These are phyloP conservation scores for Amaranthus tricolor DNA, from an alignment of 179 eudicot species.

Conservation along the genomic window DNA sequence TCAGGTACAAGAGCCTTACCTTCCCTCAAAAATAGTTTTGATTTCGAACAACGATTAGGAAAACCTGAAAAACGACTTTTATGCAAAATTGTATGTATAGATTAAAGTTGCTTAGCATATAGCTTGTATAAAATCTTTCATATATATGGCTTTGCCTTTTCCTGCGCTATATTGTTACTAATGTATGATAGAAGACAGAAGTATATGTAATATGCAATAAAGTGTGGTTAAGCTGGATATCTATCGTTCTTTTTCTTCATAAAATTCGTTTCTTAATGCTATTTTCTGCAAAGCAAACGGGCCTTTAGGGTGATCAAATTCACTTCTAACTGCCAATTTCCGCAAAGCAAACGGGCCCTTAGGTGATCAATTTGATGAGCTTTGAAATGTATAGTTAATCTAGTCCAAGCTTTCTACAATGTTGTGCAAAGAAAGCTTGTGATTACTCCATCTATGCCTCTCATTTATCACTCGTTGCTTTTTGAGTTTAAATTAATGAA, in stretches of 20 bases:
- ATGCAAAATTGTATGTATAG: conserved; percentile 14
- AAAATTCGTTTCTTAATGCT: too few relatives aligned
- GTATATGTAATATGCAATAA: conserved; percentile 15
- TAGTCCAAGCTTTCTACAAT: too few relatives aligned
- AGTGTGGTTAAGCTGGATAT: background rate
- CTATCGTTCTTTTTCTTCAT: background rate
- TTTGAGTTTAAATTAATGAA: too few relatives aligned
- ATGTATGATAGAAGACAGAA: background rate
- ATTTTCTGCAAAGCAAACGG: too few relatives aligned
- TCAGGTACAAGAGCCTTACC: conserved; percentile 37
- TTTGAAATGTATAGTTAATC: too few relatives aligned
- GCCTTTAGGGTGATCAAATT: too few relatives aligned
- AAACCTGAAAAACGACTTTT: background rate
- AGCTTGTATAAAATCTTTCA: conserved; percentile 6
- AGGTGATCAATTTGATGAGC: too few relatives aligned
- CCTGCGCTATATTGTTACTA: background rate
- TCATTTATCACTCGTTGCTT: too few relatives aligned
- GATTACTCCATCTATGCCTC: too few relatives aligned
- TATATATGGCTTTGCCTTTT: background rate
- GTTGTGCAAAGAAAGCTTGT: too few relatives aligned
- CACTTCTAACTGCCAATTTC: too few relatives aligned
- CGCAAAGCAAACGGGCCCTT: too few relatives aligned
- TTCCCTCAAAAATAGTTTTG: conserved; percentile 50
- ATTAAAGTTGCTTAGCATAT: conserved; percentile 15
- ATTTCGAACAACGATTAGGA: conserved; percentile 21